phyloP scores from a whole-genome alignment of 148 eudicot genomes.

The Rhododendron griersonianum region DNA sequence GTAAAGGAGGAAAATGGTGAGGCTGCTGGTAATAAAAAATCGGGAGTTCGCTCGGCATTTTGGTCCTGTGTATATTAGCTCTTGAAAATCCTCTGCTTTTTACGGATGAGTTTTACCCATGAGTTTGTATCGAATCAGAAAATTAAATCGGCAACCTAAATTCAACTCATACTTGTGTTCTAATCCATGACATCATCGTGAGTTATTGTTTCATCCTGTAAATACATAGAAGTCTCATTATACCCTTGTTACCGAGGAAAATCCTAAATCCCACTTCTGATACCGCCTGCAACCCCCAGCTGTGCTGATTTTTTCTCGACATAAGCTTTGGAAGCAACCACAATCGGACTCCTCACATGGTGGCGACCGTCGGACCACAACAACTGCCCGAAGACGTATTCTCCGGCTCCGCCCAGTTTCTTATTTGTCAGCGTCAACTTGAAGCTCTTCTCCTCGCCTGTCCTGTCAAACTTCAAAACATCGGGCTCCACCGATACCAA shows the following conservation, averaged over 20 bases:
- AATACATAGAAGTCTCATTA: too few relatives aligned
- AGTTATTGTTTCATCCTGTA: too few relatives aligned
- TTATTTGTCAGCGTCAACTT: constrained; percentile 28
- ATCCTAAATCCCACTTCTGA: not conserved
- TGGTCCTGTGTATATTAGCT: too few relatives aligned
- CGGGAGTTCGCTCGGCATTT: too few relatives aligned
- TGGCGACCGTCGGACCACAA: constrained; percentile 48
- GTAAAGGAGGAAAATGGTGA: too few relatives aligned
- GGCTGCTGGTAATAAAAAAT: too few relatives aligned
- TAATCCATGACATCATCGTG: too few relatives aligned
- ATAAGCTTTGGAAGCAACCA: constrained; percentile 15
- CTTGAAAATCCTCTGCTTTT: too few relatives aligned
- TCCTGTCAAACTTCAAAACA: constrained; percentile 27
- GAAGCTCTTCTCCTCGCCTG: constrained; percentile 47
- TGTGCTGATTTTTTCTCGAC: not conserved
- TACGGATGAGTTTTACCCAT: too few relatives aligned
- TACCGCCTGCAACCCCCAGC: not conserved
- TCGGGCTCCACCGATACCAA: constrained; percentile 37
- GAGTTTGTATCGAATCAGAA: too few relatives aligned
- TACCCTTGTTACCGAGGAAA: not conserved
- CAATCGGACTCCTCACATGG: constrained; percentile 54
- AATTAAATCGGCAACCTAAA: too few relatives aligned
- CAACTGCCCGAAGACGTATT: constrained; percentile 44
- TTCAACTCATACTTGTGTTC: too few relatives aligned
- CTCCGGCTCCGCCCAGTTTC: not conserved